Conservation (phyloP, 768 basidiomycete genomes). For the Boletus tylopilopsis region DNA sequence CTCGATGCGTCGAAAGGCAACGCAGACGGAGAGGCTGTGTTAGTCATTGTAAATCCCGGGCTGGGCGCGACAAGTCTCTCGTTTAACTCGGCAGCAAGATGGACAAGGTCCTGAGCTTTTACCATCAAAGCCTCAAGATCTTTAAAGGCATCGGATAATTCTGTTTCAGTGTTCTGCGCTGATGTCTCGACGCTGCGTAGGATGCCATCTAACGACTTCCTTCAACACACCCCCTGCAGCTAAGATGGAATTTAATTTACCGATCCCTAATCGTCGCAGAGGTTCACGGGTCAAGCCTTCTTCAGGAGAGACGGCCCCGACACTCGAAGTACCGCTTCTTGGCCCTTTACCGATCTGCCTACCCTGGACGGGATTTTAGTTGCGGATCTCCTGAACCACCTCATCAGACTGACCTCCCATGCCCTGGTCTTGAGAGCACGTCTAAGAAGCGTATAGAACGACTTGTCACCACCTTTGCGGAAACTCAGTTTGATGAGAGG, state of each 20-base stretch:
- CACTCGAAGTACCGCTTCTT: conserved; percentile 21
- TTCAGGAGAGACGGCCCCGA: conserved; percentile 16
- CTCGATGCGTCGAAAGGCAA: conserved; percentile 15
- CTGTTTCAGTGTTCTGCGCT: conserved; percentile 55
- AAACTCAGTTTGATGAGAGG: conserved; percentile 80
- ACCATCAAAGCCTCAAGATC: conserved; percentile 90
- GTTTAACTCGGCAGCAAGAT: conserved; percentile 83
- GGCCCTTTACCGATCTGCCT: conserved; percentile 25
- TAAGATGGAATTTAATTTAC: conserved; percentile 12
- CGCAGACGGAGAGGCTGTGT: conserved; percentile 7
- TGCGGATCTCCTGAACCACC: neutral
- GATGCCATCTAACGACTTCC: conserved; percentile 63
- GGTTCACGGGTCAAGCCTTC: conserved; percentile 13
- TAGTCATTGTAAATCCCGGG: conserved; percentile 4
- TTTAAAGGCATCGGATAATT: conserved; percentile 72
- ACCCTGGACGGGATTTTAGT: conserved; percentile 20
- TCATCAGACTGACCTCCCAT: conserved; percentile 58
- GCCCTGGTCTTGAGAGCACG: conserved; percentile 62
- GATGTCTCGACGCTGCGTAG: conserved; percentile 69
- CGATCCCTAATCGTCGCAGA: conserved; percentile 27
- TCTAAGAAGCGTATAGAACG: conserved; percentile 76
- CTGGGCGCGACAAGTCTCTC: conserved; percentile 61
- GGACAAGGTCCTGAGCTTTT: conserved; percentile 91
- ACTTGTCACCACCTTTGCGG: conserved; percentile 83
- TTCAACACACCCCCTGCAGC: conserved; percentile 2